These are phyloP conservation scores for Tulasnella sp. DNA, from an alignment of 768 basidiomycete species.

Conservation along the genomic window DNA sequence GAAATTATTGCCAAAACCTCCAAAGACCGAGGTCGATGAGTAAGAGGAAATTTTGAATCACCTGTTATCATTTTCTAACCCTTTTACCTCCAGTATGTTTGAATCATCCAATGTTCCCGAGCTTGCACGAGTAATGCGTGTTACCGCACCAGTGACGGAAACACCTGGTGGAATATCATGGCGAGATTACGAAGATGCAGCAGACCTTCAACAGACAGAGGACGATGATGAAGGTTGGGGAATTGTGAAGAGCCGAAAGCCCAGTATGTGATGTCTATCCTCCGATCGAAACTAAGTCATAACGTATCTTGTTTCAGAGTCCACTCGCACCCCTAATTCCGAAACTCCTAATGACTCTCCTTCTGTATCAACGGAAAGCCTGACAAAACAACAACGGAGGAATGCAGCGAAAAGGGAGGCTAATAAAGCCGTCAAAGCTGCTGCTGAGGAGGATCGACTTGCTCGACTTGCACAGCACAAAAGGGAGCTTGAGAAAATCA, in stretches of 20 bases:
- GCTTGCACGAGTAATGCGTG: slow-evolving; percentile 55
- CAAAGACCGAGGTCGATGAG: slow-evolving; percentile 60
- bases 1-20: slow-evolving; percentile 47
- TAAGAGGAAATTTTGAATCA: slow-evolving; percentile 27
- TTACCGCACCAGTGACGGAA: slow-evolving; percentile 33
- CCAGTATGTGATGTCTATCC: slow-evolving; percentile 22
- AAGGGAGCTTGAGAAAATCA: slow-evolving; percentile 42
- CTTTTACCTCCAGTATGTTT: slow-evolving; percentile 39
- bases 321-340: too few relatives aligned
- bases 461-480: slow-evolving; percentile 44
- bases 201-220: slow-evolving; percentile 31
- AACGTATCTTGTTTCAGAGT: background rate
- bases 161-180: slow-evolving; percentile 57
- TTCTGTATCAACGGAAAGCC: slow-evolving; percentile 17
- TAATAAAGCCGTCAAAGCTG: slow-evolving; percentile 43
- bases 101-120: slow-evolving; percentile 44
- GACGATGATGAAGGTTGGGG: slow-evolving; percentile 67
- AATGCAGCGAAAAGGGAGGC: slow-evolving; percentile 49
- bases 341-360: too few relatives aligned
- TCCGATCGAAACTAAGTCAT: background rate
- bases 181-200: slow-evolving; percentile 64
- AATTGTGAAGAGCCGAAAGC: slow-evolving; percentile 44
- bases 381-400: slow-evolving; percentile 58
- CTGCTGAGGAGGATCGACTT: slow-evolving; percentile 39
- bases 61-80: background rate